A percentile compares a stretch with the other conserved stretches of the same genome.
phyloP scores from a whole-genome alignment of 2,329 filamentous ascomycete genomes.

The Aureobasidium sp. region DNA sequence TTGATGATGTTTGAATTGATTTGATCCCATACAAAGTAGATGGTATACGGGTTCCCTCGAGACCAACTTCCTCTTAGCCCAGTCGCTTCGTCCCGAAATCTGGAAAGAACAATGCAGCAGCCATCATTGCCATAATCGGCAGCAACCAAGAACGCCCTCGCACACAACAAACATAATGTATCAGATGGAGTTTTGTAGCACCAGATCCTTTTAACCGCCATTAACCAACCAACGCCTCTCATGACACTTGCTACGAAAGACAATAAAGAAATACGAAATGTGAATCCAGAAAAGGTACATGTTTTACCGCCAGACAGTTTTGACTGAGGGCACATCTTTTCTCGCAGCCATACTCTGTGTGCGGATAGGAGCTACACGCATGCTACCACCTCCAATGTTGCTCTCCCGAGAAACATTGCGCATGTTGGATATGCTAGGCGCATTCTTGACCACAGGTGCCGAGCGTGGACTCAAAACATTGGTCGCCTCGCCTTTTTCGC shows the following conservation, averaged over 20 bases:
- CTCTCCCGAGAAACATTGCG: slow-evolving; percentile 6
- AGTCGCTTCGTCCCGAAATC: neutral
- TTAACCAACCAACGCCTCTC: neutral
- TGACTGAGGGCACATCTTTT: neutral
- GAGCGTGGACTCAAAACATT: slow-evolving; percentile 56
- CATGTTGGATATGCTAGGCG: slow-evolving; percentile 25
- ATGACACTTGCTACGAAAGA: neutral
- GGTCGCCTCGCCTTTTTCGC: slow-evolving; percentile 48
- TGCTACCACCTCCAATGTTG: neutral
- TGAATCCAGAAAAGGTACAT: neutral
- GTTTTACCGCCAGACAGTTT: slow-evolving; percentile 4
- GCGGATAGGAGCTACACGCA: slow-evolving; percentile 9
- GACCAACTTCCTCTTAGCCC: neutral
- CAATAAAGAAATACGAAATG: slow-evolving; percentile 4
- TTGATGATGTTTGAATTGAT: neutral
- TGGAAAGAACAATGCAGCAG: neutral
- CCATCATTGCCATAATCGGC: neutral
- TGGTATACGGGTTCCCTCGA: neutral
- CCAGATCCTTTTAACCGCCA: neutral
- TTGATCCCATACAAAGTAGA: neutral
- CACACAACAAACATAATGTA: neutral
- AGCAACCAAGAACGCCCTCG: neutral
- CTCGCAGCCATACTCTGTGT: slow-evolving; percentile 12
- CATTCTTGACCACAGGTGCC: slow-evolving; percentile 52
- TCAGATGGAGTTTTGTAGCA: slow-evolving; percentile 2